Conservation (phyloP, 2,329 filamentous ascomycete genomes). For the Sporothrix euskadiensis region DNA sequence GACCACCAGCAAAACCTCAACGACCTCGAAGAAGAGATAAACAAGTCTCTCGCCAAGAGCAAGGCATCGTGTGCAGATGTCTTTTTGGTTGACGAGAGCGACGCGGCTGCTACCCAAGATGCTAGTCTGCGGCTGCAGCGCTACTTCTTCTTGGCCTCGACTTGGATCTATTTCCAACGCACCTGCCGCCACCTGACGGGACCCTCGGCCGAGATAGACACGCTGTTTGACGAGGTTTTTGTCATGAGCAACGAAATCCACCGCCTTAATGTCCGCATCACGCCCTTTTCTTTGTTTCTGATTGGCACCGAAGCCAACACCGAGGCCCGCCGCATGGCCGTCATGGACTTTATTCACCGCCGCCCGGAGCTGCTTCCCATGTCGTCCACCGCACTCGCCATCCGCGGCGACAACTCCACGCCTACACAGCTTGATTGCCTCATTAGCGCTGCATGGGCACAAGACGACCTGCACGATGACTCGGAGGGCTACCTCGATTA, state of each 20-base stretch:
- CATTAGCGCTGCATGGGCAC: conserved; percentile 25
- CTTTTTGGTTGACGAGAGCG: neutral
- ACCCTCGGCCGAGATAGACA: conserved; percentile 10
- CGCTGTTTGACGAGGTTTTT: conserved; percentile 20
- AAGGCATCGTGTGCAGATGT: neutral
- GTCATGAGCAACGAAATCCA: neutral
- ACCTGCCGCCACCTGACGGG: conserved; percentile 27
- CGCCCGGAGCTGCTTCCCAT: conserved; percentile 2
- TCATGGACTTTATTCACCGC: conserved; percentile 25
- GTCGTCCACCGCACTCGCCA: neutral
- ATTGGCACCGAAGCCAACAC: conserved; percentile 28
- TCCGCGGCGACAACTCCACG: neutral
- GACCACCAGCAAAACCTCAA: neutral
- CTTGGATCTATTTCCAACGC: conserved; percentile 30
- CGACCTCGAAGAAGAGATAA: conserved; percentile 3
- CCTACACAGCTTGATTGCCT: conserved; percentile 12
- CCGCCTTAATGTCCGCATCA: conserved; percentile 20
- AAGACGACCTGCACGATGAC: conserved; percentile 29
- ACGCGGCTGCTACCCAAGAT: neutral
- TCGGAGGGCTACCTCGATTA: conserved; percentile 28
- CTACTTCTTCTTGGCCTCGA: conserved; percentile 22
- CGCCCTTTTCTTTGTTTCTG: conserved; percentile 26
- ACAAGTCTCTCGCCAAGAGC: neutral
- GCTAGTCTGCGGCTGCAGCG: conserved; percentile 22
- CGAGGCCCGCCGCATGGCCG: conserved; percentile 19